Conservation (phyloP, 371 early-diverging fungal species). For the Apophysomyces variabilis region DNA sequence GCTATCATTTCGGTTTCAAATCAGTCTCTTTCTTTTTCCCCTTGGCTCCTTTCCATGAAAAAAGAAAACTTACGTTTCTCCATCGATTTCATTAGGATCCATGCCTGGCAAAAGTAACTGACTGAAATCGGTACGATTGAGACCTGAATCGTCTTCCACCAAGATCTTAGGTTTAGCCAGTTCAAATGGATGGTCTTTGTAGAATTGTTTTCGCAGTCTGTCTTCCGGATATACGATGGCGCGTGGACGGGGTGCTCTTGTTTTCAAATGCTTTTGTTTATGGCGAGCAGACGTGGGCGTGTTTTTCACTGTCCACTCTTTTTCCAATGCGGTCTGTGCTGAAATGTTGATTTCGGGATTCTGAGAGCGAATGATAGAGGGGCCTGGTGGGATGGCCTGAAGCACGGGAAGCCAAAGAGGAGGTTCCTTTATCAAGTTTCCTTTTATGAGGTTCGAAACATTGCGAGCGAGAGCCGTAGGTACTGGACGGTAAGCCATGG, state of each 20-base stretch:
- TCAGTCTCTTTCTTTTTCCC: background rate
- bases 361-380: constrained; percentile 63
- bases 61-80: constrained; percentile 67
- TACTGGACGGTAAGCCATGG: constrained; percentile 48
- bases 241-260: constrained; percentile 60
- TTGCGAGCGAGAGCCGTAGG: constrained; percentile 47
- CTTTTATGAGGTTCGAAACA: constrained; percentile 57
- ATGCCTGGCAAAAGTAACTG: constrained; percentile 52
- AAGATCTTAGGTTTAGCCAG: constrained; percentile 68
- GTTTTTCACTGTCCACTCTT: constrained; percentile 28
- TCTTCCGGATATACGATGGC: constrained; percentile 90
- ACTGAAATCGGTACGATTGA: constrained; percentile 52
- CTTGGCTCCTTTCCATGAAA: no score
- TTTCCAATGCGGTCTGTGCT: constrained; percentile 41
- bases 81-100: constrained; percentile 60
- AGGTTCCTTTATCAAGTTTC: constrained; percentile 54
- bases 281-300: constrained; percentile 31
- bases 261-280: constrained; percentile 61
- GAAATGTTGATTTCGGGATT: constrained; percentile 47
- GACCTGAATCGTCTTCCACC: constrained; percentile 58
- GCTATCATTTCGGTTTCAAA: constrained; percentile 34
- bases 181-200: constrained; percentile 90
- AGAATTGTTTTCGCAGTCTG: constrained; percentile 78
- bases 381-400: constrained; percentile 63
- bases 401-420: constrained; percentile 72